phyloP scores from a whole-genome alignment of 345 rosid species.

The Luvunga scandens region DNA sequence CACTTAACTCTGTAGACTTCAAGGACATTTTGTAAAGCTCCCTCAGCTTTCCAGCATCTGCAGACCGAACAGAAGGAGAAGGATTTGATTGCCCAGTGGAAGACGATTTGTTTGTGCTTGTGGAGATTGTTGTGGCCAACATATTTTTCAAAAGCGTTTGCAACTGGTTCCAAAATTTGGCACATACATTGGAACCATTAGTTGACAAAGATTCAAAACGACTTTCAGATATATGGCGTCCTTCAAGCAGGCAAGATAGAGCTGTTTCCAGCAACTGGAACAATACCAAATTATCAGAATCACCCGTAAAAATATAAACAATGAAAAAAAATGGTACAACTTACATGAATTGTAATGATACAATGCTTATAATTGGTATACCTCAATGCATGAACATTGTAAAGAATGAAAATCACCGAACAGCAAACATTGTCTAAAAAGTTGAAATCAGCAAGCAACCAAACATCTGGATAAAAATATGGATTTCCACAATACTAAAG shows the following conservation, averaged over 20 bases:
- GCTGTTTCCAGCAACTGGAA: conserved; percentile 80
- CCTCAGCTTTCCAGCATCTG: conserved; percentile 59
- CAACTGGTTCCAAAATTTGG: conserved; percentile 70
- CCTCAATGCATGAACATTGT: background rate
- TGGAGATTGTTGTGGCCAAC: conserved; percentile 43
- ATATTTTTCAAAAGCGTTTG: conserved; percentile 70
- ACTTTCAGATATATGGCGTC: conserved; percentile 40
- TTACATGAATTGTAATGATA: too few species aligned
- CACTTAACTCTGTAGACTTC: conserved; percentile 46
- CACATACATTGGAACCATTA: conserved; percentile 43
- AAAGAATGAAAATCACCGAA: background rate
- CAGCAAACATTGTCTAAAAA: background rate
- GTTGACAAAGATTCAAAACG: conserved; percentile 31
- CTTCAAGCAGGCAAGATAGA: conserved; percentile 64
- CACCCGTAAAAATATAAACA: background rate
- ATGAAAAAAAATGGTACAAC: background rate
- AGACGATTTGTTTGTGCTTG: conserved; percentile 37
- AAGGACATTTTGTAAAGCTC: conserved; percentile 78
- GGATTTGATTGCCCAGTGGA: conserved; percentile 19
- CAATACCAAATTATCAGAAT: conserved; percentile 14
- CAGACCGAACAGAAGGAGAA: conserved; percentile 32
- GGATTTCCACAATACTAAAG: background rate
- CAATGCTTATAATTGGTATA: too few species aligned
- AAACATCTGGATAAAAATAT: background rate
- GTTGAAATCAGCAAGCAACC: background rate